Conservation (phyloP, 495 filamentous ascomycete species). For the Xylaria venustula region DNA sequence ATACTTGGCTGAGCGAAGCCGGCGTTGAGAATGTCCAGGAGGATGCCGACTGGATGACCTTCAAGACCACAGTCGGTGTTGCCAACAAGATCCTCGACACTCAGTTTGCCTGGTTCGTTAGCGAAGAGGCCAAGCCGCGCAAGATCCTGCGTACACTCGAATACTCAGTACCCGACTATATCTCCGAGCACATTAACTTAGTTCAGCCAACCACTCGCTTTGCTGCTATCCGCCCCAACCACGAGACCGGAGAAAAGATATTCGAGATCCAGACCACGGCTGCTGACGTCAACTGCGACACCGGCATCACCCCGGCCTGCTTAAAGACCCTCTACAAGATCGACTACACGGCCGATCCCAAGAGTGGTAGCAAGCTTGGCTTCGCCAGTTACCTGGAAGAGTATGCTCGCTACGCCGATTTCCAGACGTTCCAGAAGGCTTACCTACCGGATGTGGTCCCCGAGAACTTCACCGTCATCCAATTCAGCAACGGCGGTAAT, state of each 20-base stretch:
- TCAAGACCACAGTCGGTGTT: conserved; percentile 44
- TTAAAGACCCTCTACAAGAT: conserved; percentile 59
- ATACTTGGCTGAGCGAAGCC: conserved; percentile 44
- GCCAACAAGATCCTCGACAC: conserved; percentile 54
- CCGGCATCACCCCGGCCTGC: conserved; percentile 53
- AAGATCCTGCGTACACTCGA: conserved; percentile 48
- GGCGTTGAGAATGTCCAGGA: conserved; percentile 41
- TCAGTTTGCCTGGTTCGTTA: conserved; percentile 47
- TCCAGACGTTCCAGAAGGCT: conserved; percentile 21
- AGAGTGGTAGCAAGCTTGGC: conserved; percentile 48
- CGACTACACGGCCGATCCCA: conserved; percentile 46
- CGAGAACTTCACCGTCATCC: conserved; percentile 58
- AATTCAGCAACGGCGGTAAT: conserved; percentile 57
- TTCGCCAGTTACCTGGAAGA: conserved; percentile 58
- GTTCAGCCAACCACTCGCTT: conserved; percentile 59
- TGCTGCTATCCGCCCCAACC: conserved; percentile 35
- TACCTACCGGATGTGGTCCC: conserved; percentile 24
- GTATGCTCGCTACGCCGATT: conserved; percentile 33
- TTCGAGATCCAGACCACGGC: conserved; percentile 19
- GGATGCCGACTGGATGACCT: conserved; percentile 50
- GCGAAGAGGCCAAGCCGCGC: conserved; percentile 27
- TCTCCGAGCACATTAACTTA: conserved; percentile 51
- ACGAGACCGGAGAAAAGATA: neutral
- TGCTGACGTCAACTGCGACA: conserved; percentile 37
- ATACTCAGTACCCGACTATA: conserved; percentile 55